Evolutionary conservation across 331 rosid genomes (phyloP).

Genomic region (Rosa hybrid): DNA sequence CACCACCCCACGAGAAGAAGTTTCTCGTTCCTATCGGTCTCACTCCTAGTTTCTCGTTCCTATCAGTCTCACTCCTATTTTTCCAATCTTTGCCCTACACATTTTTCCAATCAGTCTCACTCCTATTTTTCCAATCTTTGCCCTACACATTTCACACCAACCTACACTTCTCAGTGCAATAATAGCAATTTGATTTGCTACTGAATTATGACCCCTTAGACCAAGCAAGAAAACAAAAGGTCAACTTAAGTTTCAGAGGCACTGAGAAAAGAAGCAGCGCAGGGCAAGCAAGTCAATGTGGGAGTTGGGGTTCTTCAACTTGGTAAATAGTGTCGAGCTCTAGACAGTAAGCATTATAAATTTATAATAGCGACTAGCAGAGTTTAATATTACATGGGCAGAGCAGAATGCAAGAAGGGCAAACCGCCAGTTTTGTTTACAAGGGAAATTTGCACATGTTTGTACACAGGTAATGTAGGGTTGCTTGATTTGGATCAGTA

Average conservation of each 20-base stretch:
- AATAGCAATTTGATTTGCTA: slow-evolving; percentile 26
- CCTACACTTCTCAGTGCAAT: slow-evolving; percentile 19
- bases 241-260: slow-evolving; percentile 40
- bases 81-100: slow-evolving; percentile 23
- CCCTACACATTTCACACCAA: slow-evolving; percentile 17
- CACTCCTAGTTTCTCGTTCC: too few relatives aligned
- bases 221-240: slow-evolving; percentile 32
- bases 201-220: neutral
- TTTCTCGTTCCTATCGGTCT: slow-evolving; percentile 16
- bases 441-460: slow-evolving; percentile 8
- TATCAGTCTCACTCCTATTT: slow-evolving; percentile 5
- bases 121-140: slow-evolving; percentile 19
- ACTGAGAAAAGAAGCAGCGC: slow-evolving; percentile 21
- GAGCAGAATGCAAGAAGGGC: slow-evolving; percentile 23
- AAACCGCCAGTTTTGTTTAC: slow-evolving; percentile 11
- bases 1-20: slow-evolving; percentile 25
- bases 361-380: slow-evolving; percentile 2
- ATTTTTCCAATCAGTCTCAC: slow-evolving; percentile 2
- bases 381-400: slow-evolving; percentile 23
- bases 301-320: slow-evolving; percentile 33
- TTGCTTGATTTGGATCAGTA: neutral
- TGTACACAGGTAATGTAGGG: slow-evolving; percentile 8
- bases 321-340: slow-evolving; percentile 18
- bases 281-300: slow-evolving; percentile 17
- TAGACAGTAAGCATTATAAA: slow-evolving; percentile 14